phyloP scores from a whole-genome alignment of 139 green algal species.

The Marvania coccoides region DNA sequence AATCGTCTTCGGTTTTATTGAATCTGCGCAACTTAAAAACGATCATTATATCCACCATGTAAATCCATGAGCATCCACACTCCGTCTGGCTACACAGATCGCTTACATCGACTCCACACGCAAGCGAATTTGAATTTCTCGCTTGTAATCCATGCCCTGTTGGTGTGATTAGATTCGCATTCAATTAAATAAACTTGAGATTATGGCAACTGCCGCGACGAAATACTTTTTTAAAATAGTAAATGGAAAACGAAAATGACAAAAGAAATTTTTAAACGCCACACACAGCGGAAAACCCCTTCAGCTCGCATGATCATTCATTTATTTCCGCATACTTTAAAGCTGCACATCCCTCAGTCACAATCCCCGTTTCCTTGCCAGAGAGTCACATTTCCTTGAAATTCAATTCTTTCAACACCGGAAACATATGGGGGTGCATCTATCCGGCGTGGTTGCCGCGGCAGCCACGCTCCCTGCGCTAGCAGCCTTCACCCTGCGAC shows the following conservation, averaged over 20 bases:
- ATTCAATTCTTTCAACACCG: no score
- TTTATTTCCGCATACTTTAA: no score
- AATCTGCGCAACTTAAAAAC: slow-evolving; percentile 32
- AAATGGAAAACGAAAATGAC: no score
- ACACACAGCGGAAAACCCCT: no score
- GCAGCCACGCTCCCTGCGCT: slow-evolving; percentile 7
- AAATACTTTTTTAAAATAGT: no score
- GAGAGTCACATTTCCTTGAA: no score
- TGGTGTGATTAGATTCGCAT: neutral
- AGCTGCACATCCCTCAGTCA: no score
- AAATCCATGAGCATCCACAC: neutral
- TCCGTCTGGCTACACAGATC: neutral
- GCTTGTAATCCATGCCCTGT: neutral
- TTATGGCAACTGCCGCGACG: no score
- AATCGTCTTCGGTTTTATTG: slow-evolving; percentile 60
- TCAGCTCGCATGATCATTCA: no score
- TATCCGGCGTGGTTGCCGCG: slow-evolving; percentile 23
- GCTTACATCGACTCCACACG: slow-evolving; percentile 41
- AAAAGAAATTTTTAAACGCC: no score
- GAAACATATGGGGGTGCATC: slow-evolving; percentile 19
- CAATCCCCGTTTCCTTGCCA: no score
- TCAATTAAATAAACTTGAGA: no score
- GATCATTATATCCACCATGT: neutral
- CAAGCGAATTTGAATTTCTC: slow-evolving; percentile 31
- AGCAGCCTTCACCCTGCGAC: neutral